Percentiles rank a stretch among this genome's conserved stretches.
Conservation (phyloP, 495 filamentous ascomycete genomes). For the Cladorrhinum samala region DNA sequence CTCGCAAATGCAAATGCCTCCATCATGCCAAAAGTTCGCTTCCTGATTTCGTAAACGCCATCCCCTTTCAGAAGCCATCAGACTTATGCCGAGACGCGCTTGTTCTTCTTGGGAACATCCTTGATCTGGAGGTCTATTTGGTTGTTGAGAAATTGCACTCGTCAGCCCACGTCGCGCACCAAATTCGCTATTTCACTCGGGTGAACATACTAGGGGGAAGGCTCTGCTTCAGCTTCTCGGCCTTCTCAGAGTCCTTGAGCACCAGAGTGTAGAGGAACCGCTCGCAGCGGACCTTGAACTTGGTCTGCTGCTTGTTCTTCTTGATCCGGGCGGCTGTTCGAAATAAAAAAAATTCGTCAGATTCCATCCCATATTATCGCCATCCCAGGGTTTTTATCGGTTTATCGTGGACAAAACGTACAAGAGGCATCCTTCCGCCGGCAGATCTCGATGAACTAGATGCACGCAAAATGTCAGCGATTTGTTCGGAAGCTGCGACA, state of each 20-base stretch:
- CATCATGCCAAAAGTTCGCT: conserved; percentile 14
- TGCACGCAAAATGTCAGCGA: conserved; percentile 27
- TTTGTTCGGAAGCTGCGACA: too few relatives aligned
- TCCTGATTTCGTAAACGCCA: conserved; percentile 9
- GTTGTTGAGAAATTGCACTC: not conserved
- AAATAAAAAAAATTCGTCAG: conserved; percentile 32
- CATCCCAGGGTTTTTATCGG: not conserved
- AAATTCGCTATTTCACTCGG: not conserved
- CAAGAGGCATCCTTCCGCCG: conserved; percentile 96
- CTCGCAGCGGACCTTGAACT: conserved; percentile 99
- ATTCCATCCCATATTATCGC: conserved; percentile 8
- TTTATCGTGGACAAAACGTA: conserved; percentile 43
- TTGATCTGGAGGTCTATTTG: conserved; percentile 39
- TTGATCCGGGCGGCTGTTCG: conserved; percentile 86
- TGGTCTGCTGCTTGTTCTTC: conserved; percentile 91
- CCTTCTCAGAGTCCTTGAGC: conserved; percentile 96
- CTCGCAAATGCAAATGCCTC: conserved; percentile 15
- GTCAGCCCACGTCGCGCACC: conserved; percentile 8
- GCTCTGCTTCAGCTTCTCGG: conserved; percentile 99
- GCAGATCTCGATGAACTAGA: conserved; percentile 99
- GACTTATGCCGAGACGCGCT: conserved; percentile 28
- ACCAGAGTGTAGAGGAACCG: conserved; percentile 93
- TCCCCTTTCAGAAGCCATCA: conserved; percentile 9
- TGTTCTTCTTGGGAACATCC: conserved; percentile 48
- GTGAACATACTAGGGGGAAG: conserved; percentile 77